Conservation (phyloP, 2,329 filamentous ascomycete genomes). For the Fusarium verticillioides region DNA sequence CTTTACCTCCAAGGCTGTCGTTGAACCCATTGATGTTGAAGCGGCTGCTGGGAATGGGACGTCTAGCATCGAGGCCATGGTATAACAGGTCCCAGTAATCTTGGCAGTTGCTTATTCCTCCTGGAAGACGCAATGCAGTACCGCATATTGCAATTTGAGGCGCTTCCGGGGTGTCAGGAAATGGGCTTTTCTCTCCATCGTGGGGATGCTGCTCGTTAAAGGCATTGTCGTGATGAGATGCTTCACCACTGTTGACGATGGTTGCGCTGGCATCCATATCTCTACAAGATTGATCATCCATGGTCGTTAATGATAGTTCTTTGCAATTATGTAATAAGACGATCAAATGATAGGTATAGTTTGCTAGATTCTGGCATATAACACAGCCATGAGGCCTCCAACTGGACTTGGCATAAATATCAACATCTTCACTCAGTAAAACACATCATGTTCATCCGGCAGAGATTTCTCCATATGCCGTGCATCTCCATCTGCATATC, state of each 20-base stretch:
- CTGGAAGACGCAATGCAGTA: slow-evolving; percentile 1
- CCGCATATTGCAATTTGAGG: background rate
- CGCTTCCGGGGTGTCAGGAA: background rate
- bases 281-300: background rate
- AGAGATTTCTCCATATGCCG: background rate
- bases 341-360: background rate
- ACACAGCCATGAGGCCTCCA: background rate
- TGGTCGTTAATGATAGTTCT: background rate
- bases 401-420: background rate
- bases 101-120: slow-evolving; percentile 1
- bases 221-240: background rate
- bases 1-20: background rate
- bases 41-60: background rate
- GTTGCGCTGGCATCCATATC: background rate
- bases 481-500: background rate
- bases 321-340: background rate
- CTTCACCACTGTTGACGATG: too few species aligned
- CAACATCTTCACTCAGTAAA: background rate
- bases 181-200: background rate
- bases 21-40: slow-evolving; percentile 8
- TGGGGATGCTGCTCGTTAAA: background rate
- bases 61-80: background rate
- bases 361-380: background rate
- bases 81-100: slow-evolving; percentile 1
- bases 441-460: background rate